These are phyloP conservation scores for Ophiosphaerella narmari DNA, from an alignment of 2,329 filamentous ascomycete genomes.

Conservation along the genomic window DNA sequence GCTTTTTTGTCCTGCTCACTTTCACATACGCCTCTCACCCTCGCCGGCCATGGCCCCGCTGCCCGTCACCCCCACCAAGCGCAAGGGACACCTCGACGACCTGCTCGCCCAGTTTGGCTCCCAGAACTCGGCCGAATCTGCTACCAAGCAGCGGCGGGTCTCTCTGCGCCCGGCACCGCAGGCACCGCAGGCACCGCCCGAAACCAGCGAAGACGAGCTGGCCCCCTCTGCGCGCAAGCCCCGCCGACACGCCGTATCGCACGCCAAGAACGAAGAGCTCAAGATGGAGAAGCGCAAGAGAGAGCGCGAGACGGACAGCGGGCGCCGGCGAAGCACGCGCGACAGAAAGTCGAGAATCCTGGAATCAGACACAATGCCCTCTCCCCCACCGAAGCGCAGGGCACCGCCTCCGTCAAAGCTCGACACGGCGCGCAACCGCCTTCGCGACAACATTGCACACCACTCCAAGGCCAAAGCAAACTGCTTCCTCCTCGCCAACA, in stretches of 20 bases:
- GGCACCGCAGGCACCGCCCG: background rate
- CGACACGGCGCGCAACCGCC: constrained; percentile 47
- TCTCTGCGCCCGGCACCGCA: constrained; percentile 11
- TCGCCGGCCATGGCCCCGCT: constrained; percentile 26
- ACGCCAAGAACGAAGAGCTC: constrained; percentile 27
- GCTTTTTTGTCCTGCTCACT: too few relatives aligned
- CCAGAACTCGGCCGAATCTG: constrained; percentile 34
- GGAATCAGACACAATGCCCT: constrained; percentile 34
- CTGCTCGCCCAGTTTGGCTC: constrained; percentile 40
- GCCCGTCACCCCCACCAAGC: constrained; percentile 29
- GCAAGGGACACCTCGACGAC: constrained; percentile 25
- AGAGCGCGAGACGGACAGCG: constrained; percentile 10
- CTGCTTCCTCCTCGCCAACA: constrained; percentile 52
- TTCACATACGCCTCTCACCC: background rate
- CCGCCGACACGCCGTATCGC: constrained; percentile 9
- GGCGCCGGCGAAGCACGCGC: constrained; percentile 28
- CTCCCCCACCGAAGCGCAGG: constrained; percentile 13
- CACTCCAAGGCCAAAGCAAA: constrained; percentile 52
- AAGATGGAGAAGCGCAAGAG: constrained; percentile 40
- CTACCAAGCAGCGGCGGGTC: constrained; percentile 32
- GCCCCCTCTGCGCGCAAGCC: constrained; percentile 9
- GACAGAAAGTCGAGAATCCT: constrained; percentile 34
- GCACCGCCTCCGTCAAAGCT: constrained; percentile 24
- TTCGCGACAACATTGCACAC: constrained; percentile 49
- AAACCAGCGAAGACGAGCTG: constrained; percentile 32